A percentile compares a stretch with the other conserved stretches of the same genome.
These are phyloP conservation scores for Biscogniauxia sp. DNA, from an alignment of 2,329 filamentous ascomycete species.

Conservation along the genomic window DNA sequence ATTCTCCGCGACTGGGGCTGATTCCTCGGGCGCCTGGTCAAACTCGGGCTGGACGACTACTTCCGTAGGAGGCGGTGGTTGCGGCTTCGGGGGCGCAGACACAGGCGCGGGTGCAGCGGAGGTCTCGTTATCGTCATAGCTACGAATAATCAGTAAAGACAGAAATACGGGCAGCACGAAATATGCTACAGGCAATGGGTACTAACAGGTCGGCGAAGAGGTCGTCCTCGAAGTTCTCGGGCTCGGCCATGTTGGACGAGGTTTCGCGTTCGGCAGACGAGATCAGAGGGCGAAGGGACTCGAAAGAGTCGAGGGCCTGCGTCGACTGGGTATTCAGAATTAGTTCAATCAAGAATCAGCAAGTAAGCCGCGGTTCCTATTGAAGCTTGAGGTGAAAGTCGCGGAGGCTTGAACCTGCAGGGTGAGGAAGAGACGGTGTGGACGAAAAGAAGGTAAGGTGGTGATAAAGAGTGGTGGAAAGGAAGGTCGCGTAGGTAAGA, in stretches of 20 bases:
- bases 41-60: constrained; percentile 32
- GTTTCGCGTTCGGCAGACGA: background rate
- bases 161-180: constrained; percentile 3
- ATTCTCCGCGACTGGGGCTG: constrained; percentile 30
- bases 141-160: constrained; percentile 30
- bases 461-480: background rate
- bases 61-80: constrained; percentile 30
- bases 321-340: background rate
- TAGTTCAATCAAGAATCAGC: constrained; percentile 10
- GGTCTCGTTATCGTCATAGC: constrained; percentile 67
- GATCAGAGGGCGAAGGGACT: constrained; percentile 2
- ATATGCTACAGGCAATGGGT: background rate
- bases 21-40: constrained; percentile 31
- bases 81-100: constrained; percentile 23
- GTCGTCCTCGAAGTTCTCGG: constrained; percentile 85
- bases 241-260: constrained; percentile 65
- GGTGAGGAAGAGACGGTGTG: background rate
- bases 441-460: background rate
- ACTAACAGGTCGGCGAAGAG: constrained; percentile 93
- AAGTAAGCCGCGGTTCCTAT: background rate
- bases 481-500: background rate
- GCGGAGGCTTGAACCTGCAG: no score
- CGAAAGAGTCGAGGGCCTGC: constrained; percentile 9
- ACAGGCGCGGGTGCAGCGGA: constrained; percentile 35
- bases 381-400: background rate